Percentiles rank a stretch among this genome's conserved stretches.
Conservation (phyloP, 164 flowering plant genomes). For the Sextonia rubra region DNA sequence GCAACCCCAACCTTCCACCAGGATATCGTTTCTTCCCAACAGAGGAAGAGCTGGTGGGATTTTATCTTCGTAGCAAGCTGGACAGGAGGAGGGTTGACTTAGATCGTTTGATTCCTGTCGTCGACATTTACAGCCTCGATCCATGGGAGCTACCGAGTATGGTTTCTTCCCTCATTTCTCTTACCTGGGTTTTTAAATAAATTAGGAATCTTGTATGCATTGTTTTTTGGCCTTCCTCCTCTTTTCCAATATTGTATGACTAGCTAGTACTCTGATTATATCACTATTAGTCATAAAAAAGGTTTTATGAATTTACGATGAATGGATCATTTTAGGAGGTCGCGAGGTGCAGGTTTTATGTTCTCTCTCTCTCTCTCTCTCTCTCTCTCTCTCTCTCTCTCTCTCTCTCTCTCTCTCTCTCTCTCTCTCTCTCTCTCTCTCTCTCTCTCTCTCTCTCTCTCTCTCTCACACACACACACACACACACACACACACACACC, state of each 20-base stretch:
- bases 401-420: too few species aligned
- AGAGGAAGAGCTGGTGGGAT: constrained; percentile 57
- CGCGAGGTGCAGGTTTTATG: too few species aligned
- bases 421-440: too few species aligned
- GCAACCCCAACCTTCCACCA: background rate
- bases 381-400: too few species aligned
- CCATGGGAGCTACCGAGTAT: constrained; percentile 53
- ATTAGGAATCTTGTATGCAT: background rate
- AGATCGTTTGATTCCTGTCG: constrained; percentile 35
- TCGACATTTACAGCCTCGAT: constrained; percentile 33
- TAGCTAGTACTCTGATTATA: background rate
- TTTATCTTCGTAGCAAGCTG: constrained; percentile 48
- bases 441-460: too few species aligned
- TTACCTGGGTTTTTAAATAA: background rate
- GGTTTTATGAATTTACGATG: too few species aligned
- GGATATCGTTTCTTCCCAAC: constrained; percentile 67
- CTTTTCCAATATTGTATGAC: background rate
- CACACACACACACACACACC: too few species aligned
- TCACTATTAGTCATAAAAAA: too few species aligned
- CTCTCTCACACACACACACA: too few species aligned
- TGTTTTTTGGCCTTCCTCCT: background rate
- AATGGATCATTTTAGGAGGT: too few species aligned
- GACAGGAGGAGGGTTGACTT: constrained; percentile 22
- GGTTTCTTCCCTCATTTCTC: background rate
- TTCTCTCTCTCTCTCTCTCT: too few species aligned